Evolutionary conservation across 495 filamentous ascomycete genomes (phyloP), one percentile per base, ranked within the genome.

Genomic region (Aspergillus baeticus): DNA sequence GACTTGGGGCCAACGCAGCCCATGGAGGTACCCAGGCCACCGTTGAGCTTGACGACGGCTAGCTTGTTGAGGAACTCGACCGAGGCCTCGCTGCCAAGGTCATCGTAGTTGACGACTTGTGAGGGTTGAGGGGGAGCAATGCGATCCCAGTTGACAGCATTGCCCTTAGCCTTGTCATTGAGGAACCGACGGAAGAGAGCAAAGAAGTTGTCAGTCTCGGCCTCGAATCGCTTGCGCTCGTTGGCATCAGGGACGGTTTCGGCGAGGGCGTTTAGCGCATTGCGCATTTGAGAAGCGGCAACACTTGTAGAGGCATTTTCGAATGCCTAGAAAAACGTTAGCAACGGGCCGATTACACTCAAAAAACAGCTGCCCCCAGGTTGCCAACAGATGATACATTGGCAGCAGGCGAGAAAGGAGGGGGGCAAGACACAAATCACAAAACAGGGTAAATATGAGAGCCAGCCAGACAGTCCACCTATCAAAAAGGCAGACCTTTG

Each of bases 171-270:
- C 79, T 96, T 96, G 80, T 99, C 94, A 65, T 96, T 96, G 45
- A 99, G 82, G 72, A 96, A 99, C 69, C 94, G 83, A 58, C 95
- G 88, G 87, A 99, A 99, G 61, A 99, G 88, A 49, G 90, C 87
- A 69, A 93, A 99, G 83, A 99, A 99, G 86, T 99, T 99, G 84
- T 99, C 94, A 90, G 96, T 98, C 78, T 99, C 94, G 13, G 92
- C 93, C 78, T 98, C 94, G 74, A 97, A 99, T 35, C 79, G 77
- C 86, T 95, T 88, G 86, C 93, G 97, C 76, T 90, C 80, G 33
- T 77, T 70, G 18, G 85, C 75, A 61, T 98, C 91, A 64, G 87
- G 85, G 70, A 96, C 91, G 11, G 86, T 89, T 72, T 99, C 93
- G 53, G 89, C 81, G 57, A 99, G 88, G 66, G 87, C 85, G 66